These are phyloP conservation scores for Stachybotrys elegans DNA, from an alignment of 2,329 filamentous ascomycete genomes.

Conservation along the genomic window DNA sequence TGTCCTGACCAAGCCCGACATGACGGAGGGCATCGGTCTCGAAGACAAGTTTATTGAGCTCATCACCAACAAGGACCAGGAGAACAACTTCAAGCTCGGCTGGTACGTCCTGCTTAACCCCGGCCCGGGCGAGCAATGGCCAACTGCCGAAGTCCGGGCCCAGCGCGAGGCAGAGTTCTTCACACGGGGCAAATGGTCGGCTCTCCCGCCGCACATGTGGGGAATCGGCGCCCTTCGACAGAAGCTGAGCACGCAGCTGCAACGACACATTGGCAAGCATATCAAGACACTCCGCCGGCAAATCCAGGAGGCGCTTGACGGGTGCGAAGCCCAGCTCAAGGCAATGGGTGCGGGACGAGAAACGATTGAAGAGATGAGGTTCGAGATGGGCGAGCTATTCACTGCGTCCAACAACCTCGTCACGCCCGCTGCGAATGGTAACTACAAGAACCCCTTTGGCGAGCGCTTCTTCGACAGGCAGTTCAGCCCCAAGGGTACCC, in stretches of 20 bases:
- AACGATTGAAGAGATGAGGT: conserved; percentile 47
- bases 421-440: conserved; percentile 47
- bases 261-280: conserved; percentile 47
- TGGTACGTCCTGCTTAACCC: conserved; percentile 49
- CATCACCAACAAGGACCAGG: conserved; percentile 42
- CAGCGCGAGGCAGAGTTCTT: conserved; percentile 44
- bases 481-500: conserved; percentile 43
- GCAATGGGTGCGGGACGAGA: conserved; percentile 46
- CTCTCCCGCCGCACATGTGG: conserved; percentile 41
- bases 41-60: conserved; percentile 51
- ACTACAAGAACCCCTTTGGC: conserved; percentile 50
- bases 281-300: conserved; percentile 45
- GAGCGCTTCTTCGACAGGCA: conserved; percentile 46
- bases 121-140: conserved; percentile 40
- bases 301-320: conserved; percentile 44
- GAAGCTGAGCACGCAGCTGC: conserved; percentile 45
- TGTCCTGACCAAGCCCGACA: conserved; percentile 48
- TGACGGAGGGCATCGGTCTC: conserved; percentile 47
- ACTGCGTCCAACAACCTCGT: conserved; percentile 49
- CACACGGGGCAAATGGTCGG: conserved; percentile 41
- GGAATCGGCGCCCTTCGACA: conserved; percentile 40
- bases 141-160: conserved; percentile 33
- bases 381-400: conserved; percentile 49
- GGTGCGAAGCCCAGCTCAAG: conserved; percentile 44
- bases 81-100: conserved; percentile 46